Base-by-base conservation (phyloP, 352 stramenopile species). In the Globisporangium acanthophoron region DNA sequence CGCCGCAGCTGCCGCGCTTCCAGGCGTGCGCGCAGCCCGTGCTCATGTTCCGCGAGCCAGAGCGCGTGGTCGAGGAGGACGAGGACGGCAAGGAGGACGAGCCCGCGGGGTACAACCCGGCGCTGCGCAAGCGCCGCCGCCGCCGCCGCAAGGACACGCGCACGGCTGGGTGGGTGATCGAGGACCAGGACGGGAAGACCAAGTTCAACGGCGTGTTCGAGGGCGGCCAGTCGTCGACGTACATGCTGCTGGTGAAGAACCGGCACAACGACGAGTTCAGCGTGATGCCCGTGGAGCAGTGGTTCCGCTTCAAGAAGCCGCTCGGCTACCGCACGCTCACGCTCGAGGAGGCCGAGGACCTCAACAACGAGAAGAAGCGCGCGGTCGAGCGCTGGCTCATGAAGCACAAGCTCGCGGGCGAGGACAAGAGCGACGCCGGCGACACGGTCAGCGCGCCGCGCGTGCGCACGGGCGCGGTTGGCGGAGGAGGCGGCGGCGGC, bases 221-320 rank as follows among this genome's bases (percentile, higher is more conserved):
- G 64, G 85, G 85, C 54, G 85, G 85, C 8, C 82, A 92, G 65
- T 74, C 74, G 58, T 92, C 82, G 45, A 90, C 81, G 69, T 94
- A 94, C 68, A 91, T 90, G 72, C 67, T 94, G 49, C 73, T 94
- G 69, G 76, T 92, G 37, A 91, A 92, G 71, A 91, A 90, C 61
- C 85, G 80, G 39, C 80, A 91, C 71, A 92, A 90, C 55, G 81
- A 92, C 66, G 85, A 94, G 68, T 94, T 94, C 62, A 90, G 79
- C 54, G 79, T 92, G 44, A 90, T 94, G 56, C 80, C 85, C 11
- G 77, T 94, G 54, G 85, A 94, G 66, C 82, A 94, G 57, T 94
- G 85, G 85, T 94, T 94, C 65, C 82, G 85, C 47, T 94, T 94
- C 67, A 94, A 94, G 71, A 94, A 94, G 68, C 85, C 85, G 27